A percentile compares a stretch with the other conserved stretches of the same genome.
Conservation (phyloP, 305 asterid genomes). For the Fraxinus sp. region DNA sequence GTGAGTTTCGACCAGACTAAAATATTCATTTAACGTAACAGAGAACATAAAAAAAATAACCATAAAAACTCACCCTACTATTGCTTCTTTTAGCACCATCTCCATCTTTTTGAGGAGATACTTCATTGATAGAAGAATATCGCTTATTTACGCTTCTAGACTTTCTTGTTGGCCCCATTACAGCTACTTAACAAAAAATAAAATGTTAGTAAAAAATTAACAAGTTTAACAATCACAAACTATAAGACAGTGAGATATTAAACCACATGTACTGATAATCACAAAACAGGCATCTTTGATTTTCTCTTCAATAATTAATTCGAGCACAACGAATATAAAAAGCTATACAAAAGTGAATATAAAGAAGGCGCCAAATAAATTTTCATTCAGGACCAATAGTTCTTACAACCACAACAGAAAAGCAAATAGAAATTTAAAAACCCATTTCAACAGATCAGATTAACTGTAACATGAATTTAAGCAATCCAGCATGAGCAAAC, state of each 20-base stretch:
- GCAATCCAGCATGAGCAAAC: conserved; percentile 2
- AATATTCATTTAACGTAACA: neutral
- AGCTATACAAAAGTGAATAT: conserved; percentile 5
- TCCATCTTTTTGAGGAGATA: conserved; percentile 42
- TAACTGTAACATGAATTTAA: conserved; percentile 15
- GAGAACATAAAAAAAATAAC: neutral
- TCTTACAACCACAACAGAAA: conserved; percentile 6
- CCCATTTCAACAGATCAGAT: conserved; percentile 17
- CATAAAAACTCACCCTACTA: conserved; percentile 38
- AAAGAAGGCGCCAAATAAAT: conserved; percentile 11
- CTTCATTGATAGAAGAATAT: conserved; percentile 33
- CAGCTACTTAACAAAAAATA: neutral
- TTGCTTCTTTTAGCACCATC: conserved; percentile 36
- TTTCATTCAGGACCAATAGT: conserved; percentile 15
- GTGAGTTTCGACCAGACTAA: neutral
- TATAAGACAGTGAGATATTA: neutral
- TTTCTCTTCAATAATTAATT: conserved; percentile 20
- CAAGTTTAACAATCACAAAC: conserved; percentile 4
- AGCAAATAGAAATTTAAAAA: conserved; percentile 8
- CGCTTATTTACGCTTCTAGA: conserved; percentile 43
- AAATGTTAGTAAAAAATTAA: neutral
- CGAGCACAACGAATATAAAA: conserved; percentile 16
- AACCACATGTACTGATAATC: conserved; percentile 2
- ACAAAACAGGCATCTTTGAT: conserved; percentile 9
- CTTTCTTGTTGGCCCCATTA: conserved; percentile 48